Conservation (phyloP, 2,329 filamentous ascomycete species). For the Colletotrichum gigasporum region DNA sequence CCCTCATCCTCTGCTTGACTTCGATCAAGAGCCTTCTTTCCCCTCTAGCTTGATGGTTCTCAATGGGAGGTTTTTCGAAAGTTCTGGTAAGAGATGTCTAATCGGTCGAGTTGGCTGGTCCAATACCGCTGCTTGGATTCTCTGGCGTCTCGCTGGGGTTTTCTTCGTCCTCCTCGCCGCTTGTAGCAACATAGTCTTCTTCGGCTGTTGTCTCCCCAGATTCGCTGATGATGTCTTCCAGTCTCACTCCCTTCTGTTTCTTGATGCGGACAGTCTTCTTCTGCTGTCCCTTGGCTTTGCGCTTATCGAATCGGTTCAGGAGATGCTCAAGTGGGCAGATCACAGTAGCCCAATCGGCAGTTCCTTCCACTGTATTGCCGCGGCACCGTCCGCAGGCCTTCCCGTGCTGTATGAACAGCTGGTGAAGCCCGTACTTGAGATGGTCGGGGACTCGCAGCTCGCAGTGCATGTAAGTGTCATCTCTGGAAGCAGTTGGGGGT, state of each 20-base stretch:
- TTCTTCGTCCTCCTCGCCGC: background rate
- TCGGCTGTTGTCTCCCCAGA: background rate
- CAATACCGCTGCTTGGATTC: background rate
- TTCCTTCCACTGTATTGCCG: constrained; percentile 64
- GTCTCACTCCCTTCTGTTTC: constrained; percentile 2
- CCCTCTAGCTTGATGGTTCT: no score
- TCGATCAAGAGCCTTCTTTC: no score
- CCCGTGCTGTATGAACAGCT: constrained; percentile 64
- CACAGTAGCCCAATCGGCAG: constrained; percentile 68
- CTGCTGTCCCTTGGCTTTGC: constrained; percentile 36
- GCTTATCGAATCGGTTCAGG: constrained; percentile 38
- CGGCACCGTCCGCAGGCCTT: constrained; percentile 58
- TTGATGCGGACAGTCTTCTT: constrained; percentile 29
- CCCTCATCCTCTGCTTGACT: no score
- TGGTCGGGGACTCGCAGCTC: constrained; percentile 60
- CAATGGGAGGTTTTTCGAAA: no score
- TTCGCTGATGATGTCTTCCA: background rate
- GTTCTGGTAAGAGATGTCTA: no score
- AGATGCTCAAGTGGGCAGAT: constrained; percentile 54
- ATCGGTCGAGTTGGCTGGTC: no score
- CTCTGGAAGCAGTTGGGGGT: constrained; percentile 56
- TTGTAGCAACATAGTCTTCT: background rate
- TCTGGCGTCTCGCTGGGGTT: background rate
- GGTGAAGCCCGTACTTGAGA: constrained; percentile 65
- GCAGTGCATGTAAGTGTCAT: constrained; percentile 62